These are phyloP conservation scores for Mycena chlorophos DNA, from an alignment of 768 basidiomycete species.

Conservation along the genomic window DNA sequence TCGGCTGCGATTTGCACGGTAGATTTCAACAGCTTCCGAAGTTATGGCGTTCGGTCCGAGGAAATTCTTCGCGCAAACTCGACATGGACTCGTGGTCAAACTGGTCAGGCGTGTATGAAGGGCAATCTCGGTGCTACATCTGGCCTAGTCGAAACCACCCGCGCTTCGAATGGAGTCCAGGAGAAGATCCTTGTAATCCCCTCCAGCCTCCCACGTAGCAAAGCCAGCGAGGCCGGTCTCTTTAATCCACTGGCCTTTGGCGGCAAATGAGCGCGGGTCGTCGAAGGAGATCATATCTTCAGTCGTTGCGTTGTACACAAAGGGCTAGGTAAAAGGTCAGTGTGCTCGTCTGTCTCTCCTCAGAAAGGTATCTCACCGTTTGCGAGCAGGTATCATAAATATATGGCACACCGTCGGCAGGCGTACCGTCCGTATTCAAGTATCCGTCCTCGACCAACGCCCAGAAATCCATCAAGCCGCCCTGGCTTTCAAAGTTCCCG, in stretches of 20 bases:
- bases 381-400: conserved; percentile 67
- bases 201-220: conserved; percentile 50
- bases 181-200: conserved; percentile 11
- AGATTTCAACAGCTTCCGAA: too few species aligned
- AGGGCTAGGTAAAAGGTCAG: conserved; percentile 46
- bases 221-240: conserved; percentile 56
- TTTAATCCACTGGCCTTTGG: conserved; percentile 64
- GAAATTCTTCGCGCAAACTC: too few species aligned
- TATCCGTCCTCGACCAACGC: conserved; percentile 57
- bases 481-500: conserved; percentile 36
- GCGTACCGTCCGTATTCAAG: conserved; percentile 46
- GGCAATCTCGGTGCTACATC: not conserved
- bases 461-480: conserved; percentile 62
- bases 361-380: conserved; percentile 53
- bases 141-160: conserved; percentile 8
- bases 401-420: conserved; percentile 54
- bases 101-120: not conserved
- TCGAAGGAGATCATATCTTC: conserved; percentile 70
- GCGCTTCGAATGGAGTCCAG: conserved; percentile 13
- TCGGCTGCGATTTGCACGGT: too few species aligned
- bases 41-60: too few species aligned
- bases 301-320: conserved; percentile 56
- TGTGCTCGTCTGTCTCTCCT: not conserved
- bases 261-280: conserved; percentile 58
- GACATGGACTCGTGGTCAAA: too few species aligned